Base-by-base conservation (phyloP, 371 early-diverging fungal genomes). In the Fennellomyces sp. region DNA sequence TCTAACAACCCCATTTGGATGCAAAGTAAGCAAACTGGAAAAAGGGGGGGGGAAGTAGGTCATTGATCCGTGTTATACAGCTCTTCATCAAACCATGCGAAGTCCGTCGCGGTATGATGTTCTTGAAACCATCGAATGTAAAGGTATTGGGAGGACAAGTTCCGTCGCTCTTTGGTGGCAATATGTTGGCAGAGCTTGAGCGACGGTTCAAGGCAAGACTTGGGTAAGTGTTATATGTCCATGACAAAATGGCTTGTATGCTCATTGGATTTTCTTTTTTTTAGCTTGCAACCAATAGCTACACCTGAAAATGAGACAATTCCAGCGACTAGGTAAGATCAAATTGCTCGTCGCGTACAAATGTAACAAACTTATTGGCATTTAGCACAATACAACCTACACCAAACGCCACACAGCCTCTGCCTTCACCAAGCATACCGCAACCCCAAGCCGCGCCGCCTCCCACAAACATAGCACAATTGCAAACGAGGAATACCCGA, bases 1-100 rank as follows among this genome's bases (percentile, higher is more conserved):
- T 10, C 45, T 80, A 8, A 73, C 52, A 6, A 73, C 73, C 3
- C 77, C 72, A 8, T 72, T 77, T 65, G 81, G 81, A 1, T 64
- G 66, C 55, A 80, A 80, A 58, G 75, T 77, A 68, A 56, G 19
- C 12, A n/a, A 17, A 31, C 35, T 28, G 3, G 8, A 39, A 33
- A 25, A 41, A 42, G 21, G 5, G 11, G 30, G 8, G 17, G 19
- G 1, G n/a, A 13, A 6, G 41, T 17, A n/a, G 8, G 8, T 41
- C 0, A 41, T 1, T n/a, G n/a, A n/a, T 41, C 6, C 17, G 12
- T n/a, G 6, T 35, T 11, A 11, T 51, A 7, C 12, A 78, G 78
- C 19, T 78, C 2, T 38, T 71, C 10, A 58, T 79, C 3, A 72
- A 73, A 59, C 60, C 51, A 26, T 72, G 72, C 52, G 70, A 68